These are phyloP conservation scores for Termitomyces sp. DNA, from an alignment of 768 basidiomycete genomes.

Conservation along the genomic window DNA sequence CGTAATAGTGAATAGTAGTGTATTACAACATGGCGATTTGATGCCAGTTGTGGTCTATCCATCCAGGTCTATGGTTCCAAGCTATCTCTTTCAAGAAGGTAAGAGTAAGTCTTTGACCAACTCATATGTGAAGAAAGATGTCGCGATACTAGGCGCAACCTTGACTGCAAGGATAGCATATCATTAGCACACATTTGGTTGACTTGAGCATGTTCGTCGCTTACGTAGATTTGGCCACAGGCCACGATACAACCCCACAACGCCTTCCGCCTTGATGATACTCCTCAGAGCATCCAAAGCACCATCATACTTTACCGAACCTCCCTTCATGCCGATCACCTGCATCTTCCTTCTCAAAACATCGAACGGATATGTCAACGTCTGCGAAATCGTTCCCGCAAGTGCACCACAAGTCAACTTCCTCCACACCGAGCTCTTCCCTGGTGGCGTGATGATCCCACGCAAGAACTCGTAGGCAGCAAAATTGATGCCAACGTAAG, in stretches of 20 bases:
- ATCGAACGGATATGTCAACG: conserved; percentile 94
- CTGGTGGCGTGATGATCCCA: conserved; percentile 77
- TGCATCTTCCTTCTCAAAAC: conserved; percentile 96
- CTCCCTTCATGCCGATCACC: conserved; percentile 74
- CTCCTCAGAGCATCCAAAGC: conserved; percentile 74
- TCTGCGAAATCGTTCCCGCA: conserved; percentile 86
- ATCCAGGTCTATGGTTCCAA: conserved; percentile 14
- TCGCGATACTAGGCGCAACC: conserved; percentile 89
- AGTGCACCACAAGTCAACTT: conserved; percentile 86
- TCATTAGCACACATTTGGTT: conserved; percentile 6
- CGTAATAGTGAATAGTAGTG: conserved; percentile 6
- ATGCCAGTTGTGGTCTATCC: conserved; percentile 14
- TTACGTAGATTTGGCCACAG: conserved; percentile 87
- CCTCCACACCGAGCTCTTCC: conserved; percentile 60
- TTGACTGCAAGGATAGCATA: conserved; percentile 54
- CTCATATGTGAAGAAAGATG: conserved; percentile 84
- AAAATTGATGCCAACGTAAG: conserved; percentile 90
- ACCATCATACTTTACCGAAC: conserved; percentile 69
- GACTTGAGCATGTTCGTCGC: conserved; percentile 29
- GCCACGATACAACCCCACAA: conserved; percentile 77
- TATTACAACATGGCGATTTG: conserved; percentile 2
- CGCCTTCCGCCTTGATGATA: conserved; percentile 73
- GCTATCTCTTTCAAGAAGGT: conserved; percentile 22
- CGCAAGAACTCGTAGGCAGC: conserved; percentile 88
- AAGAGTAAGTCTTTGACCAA: conserved; percentile 43